Evolutionary conservation across 176 grass and related monocot genomes (phyloP).

Genomic region (Bolboschoenus planiculmis): DNA sequence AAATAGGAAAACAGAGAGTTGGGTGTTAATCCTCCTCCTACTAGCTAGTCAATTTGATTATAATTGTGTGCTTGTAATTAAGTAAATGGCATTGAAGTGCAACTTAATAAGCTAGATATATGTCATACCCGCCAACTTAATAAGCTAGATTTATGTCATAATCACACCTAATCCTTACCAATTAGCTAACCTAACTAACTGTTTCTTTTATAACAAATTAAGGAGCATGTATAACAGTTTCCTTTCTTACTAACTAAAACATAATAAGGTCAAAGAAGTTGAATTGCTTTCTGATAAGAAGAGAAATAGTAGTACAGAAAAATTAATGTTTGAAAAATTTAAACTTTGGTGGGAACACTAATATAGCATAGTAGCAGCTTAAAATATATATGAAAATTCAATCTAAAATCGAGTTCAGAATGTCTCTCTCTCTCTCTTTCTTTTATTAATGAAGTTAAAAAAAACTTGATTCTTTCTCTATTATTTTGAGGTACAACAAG

Average conservation of each 20-base stretch:
- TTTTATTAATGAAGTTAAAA: neutral
- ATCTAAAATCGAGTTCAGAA: neutral
- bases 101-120: neutral
- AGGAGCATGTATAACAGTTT: neutral
- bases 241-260: neutral
- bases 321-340: too few relatives aligned
- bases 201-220: neutral
- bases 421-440: too few relatives aligned
- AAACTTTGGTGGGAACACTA: neutral
- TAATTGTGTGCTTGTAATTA: too few relatives aligned
- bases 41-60: too few relatives aligned
- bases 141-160: conserved; percentile 6
- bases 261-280: neutral
- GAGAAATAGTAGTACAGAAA: neutral
- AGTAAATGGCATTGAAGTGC: neutral
- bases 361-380: too few relatives aligned
- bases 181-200: neutral
- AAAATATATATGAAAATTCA: neutral
- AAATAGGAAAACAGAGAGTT: neutral
- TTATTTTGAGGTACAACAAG: too few relatives aligned
- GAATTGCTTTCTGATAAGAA: neutral
- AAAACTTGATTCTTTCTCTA: neutral
- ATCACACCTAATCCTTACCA: conserved; percentile 12
- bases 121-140: neutral
- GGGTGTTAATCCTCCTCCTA: too few relatives aligned